phyloP scores from a whole-genome alignment of 768 basidiomycete genomes.

The Stropharia rugosoannulata region DNA sequence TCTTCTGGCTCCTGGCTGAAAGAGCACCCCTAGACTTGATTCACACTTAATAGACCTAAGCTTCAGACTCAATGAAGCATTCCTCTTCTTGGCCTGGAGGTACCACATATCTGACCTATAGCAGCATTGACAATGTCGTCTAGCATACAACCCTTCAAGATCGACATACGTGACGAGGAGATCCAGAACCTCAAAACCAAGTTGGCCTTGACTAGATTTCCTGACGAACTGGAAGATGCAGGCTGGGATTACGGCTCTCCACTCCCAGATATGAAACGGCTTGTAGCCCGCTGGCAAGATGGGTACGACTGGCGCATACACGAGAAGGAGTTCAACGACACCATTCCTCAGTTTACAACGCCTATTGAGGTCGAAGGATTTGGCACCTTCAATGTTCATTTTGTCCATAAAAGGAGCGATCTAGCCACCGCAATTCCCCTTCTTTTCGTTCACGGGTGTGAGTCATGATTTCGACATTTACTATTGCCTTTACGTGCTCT shows the following conservation, averaged over 20 bases:
- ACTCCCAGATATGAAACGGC: constrained; percentile 44
- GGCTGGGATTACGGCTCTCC: constrained; percentile 54
- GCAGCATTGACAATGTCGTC: no score
- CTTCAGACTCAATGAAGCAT: no score
- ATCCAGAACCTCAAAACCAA: constrained; percentile 43
- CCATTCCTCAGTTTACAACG: constrained; percentile 54
- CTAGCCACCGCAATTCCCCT: constrained; percentile 41
- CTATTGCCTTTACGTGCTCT: background rate
- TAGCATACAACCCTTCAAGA: constrained; percentile 35
- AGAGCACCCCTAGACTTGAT: no score
- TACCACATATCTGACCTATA: no score
- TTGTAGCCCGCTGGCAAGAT: constrained; percentile 45
- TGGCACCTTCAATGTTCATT: constrained; percentile 48
- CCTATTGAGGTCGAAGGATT: constrained; percentile 49
- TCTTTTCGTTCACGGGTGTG: constrained; percentile 53
- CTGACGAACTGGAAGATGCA: constrained; percentile 54
- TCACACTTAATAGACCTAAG: no score
- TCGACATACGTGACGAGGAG: constrained; percentile 42
- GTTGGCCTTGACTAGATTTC: constrained; percentile 45
- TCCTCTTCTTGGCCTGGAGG: no score
- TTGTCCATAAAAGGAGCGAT: constrained; percentile 53
- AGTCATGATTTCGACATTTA: constrained; percentile 7
- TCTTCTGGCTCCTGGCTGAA: no score
- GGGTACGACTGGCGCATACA: constrained; percentile 57
- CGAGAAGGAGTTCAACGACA: constrained; percentile 47